phyloP scores from a whole-genome alignment of 441 rosid species.

The Erysimum cheiri region DNA sequence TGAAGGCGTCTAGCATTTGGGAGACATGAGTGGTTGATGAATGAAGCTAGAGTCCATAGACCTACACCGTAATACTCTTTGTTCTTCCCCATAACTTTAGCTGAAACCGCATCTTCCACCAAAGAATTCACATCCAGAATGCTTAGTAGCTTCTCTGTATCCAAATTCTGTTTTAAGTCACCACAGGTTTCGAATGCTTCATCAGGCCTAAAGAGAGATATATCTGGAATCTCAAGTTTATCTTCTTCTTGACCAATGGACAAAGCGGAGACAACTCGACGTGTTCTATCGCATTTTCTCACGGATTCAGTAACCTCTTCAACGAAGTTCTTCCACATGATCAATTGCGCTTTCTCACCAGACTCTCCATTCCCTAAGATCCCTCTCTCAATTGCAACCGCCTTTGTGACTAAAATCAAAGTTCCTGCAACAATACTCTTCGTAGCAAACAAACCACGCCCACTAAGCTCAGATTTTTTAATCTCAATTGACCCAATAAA shows the following conservation, averaged over 20 bases:
- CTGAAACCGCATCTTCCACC: constrained; percentile 78
- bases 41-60: constrained; percentile 77
- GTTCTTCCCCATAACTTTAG: constrained; percentile 82
- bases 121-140: constrained; percentile 88
- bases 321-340: constrained; percentile 89
- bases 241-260: constrained; percentile 72
- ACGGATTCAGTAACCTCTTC: constrained; percentile 58
- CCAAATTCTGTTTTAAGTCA: constrained; percentile 43
- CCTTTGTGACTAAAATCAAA: constrained; percentile 69
- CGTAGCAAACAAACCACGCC: constrained; percentile 82
- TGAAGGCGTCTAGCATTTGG: constrained; percentile 82
- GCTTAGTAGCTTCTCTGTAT: constrained; percentile 57
- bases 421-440: constrained; percentile 72
- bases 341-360: constrained; percentile 63
- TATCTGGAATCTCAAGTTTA: constrained; percentile 61
- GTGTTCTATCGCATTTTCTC: constrained; percentile 54
- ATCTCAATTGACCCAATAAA: constrained; percentile 65
- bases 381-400: constrained; percentile 80
- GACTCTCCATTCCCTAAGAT: constrained; percentile 62
- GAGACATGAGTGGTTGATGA: constrained; percentile 82
- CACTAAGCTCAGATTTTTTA: constrained; percentile 68
- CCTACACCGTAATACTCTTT: constrained; percentile 83
- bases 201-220: constrained; percentile 64
- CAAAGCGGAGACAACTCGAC: constrained; percentile 48
- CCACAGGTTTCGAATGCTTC: constrained; percentile 35